Percentiles rank a stretch among this genome's conserved stretches.
These are phyloP conservation scores for Neurospora cerealis DNA, from an alignment of 495 filamentous ascomycete species.

Conservation along the genomic window DNA sequence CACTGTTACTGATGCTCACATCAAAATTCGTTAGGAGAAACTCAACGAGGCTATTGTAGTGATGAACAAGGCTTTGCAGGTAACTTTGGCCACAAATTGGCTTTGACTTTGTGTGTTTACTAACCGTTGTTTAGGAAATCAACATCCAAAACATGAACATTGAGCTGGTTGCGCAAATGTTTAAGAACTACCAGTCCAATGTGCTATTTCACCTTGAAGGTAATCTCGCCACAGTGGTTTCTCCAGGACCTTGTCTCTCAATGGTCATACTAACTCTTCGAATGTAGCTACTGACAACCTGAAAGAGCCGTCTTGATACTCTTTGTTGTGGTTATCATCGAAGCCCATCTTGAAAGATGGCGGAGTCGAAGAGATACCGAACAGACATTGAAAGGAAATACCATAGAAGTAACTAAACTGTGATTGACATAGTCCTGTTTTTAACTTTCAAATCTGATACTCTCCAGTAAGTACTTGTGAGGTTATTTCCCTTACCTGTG, in stretches of 20 bases:
- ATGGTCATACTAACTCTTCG: neutral
- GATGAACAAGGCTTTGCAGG: slow-evolving; percentile 86
- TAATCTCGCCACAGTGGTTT: slow-evolving; percentile 24
- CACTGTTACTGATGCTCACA: neutral
- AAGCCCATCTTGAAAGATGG: neutral
- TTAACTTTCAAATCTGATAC: too few species aligned
- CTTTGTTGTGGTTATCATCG: neutral
- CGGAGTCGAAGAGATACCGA: neutral
- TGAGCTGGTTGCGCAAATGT: slow-evolving; percentile 97
- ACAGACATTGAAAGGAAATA: neutral
- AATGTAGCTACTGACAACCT: slow-evolving; percentile 70
- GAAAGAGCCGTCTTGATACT: slow-evolving; percentile 59
- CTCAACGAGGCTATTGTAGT: slow-evolving; percentile 89
- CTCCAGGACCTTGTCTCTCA: neutral
- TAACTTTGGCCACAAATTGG: slow-evolving; percentile 19
- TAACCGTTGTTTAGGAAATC: slow-evolving; percentile 61
- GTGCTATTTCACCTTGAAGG: slow-evolving; percentile 96
- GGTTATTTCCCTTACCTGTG: neutral
- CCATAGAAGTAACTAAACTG: neutral
- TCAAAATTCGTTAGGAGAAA: slow-evolving; percentile 60
- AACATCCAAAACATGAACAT: slow-evolving; percentile 98
- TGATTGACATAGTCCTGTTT: neutral
- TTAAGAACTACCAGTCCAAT: slow-evolving; percentile 98
- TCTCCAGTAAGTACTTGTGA: neutral
- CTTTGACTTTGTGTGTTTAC: neutral